These are phyloP conservation scores for Rhizophora apiculata DNA, from an alignment of 345 rosid genomes.

Conservation along the genomic window DNA sequence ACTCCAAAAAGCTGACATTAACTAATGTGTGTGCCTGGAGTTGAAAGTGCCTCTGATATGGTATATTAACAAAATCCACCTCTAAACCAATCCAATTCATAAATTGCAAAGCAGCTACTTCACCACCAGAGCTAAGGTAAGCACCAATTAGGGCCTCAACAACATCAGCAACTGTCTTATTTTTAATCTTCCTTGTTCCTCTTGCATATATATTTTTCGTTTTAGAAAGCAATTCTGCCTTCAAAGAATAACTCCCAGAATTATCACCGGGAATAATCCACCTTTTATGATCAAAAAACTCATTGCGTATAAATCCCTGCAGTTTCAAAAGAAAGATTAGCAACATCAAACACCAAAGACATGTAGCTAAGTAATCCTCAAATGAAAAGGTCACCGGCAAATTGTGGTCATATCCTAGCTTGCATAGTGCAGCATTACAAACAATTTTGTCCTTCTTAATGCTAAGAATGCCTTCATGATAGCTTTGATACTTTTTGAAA, in stretches of 20 bases:
- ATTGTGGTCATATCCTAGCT: slow-evolving; percentile 61
- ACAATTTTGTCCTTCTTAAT: slow-evolving; percentile 53
- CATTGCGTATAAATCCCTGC: slow-evolving; percentile 79
- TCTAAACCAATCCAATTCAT: slow-evolving; percentile 69
- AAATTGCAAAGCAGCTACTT: slow-evolving; percentile 52
- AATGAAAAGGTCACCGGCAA: slow-evolving; percentile 49
- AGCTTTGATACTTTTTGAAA: slow-evolving; percentile 43
- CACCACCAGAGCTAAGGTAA: slow-evolving; percentile 70
- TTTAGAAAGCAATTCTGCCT: slow-evolving; percentile 34
- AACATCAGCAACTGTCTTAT: slow-evolving; percentile 73
- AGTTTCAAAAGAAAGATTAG: background rate
- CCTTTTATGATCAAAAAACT: slow-evolving; percentile 57
- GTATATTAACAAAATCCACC: slow-evolving; percentile 40
- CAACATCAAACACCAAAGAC: background rate
- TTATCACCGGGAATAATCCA: slow-evolving; percentile 76
- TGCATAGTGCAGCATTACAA: slow-evolving; percentile 67
- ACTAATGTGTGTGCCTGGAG: slow-evolving; percentile 42
- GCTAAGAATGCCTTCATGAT: slow-evolving; percentile 85
- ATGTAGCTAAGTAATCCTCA: background rate
- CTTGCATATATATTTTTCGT: slow-evolving; percentile 40
- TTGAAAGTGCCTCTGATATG: slow-evolving; percentile 28
- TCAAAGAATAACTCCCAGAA: slow-evolving; percentile 31
- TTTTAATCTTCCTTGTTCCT: slow-evolving; percentile 44
- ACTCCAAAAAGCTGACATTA: slow-evolving; percentile 45
- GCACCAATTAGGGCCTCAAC: slow-evolving; percentile 90